Base-by-base conservation (phyloP, 306 rosid species). In the Castanopsis chinensis region DNA sequence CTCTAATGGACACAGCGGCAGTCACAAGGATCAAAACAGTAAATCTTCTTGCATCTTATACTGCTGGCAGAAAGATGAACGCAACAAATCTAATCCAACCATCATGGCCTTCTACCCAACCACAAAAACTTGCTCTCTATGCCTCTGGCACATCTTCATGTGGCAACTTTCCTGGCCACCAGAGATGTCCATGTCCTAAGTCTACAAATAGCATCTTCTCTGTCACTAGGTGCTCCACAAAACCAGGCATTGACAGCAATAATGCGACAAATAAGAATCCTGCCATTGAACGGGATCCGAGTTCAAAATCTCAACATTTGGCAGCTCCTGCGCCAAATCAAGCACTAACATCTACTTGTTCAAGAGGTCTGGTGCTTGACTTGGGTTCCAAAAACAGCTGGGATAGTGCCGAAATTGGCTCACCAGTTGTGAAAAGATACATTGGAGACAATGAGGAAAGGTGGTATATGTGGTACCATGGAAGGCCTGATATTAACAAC, bases 231-330 rank as follows among this genome's bases (percentile, higher is more conserved):
- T 76, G 80, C 37, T 76, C 80, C 9, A 67, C 80, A 51, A 76
- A 67, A 59, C 74, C 80, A 1, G 73, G 80, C 57, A 33, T 76
- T 21, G 80, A 53, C 54, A 76, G 74, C 80, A 76, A 76, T 73
- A 76, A 67, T 27, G 74, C 80, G 0, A 76, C 80, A 5, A 65
- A 76, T 59, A 76, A 57, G 71, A 76, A 76, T 71, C 71, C 57
- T 19, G 18, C 80, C 74, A 58, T 76, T n/a, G 74, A 71, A 20
- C 74, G 27, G 12, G 74, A 76, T 56, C 33, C 74, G 14, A 67
- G 74, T 32, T 76, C 80, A n/a, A 56, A 58, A 32, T 58, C 80
- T 6, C 73, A 76, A 23, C 73, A 52, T 3, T 28, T 33, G 33
- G 57, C 73, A n/a, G 53, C 74, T 52, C 25, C 80, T n/a, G 21